Evolutionary conservation across 2,329 filamentous ascomycete species (phyloP).

Genomic region (Cercospora zeae-maydis): DNA sequence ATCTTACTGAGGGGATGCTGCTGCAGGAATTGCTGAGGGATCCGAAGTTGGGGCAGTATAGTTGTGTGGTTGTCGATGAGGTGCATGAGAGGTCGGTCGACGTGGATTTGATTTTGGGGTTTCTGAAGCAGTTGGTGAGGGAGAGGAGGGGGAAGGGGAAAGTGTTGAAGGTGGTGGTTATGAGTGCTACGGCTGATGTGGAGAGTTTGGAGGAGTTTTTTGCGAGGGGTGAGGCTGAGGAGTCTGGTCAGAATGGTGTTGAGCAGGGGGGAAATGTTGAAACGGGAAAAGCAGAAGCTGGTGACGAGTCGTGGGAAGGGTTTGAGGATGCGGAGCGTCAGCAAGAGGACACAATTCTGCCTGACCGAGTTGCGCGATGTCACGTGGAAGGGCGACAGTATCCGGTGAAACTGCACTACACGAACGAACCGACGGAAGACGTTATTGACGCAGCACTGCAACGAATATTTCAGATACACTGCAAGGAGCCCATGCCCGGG

Average conservation of each 20-base stretch:
- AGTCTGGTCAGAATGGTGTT: background rate
- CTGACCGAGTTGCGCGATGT: slow-evolving; percentile 37
- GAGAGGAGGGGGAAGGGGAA: slow-evolving; percentile 58
- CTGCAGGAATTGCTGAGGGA: slow-evolving; percentile 89
- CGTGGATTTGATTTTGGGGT: slow-evolving; percentile 85
- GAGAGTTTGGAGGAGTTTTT: slow-evolving; percentile 77
- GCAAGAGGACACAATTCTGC: slow-evolving; percentile 1
- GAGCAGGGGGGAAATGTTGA: background rate
- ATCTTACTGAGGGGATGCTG: slow-evolving; percentile 92
- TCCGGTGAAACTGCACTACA: slow-evolving; percentile 74
- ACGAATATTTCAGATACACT: slow-evolving; percentile 80
- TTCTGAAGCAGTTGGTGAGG: slow-evolving; percentile 73
- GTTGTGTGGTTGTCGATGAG: slow-evolving; percentile 88
- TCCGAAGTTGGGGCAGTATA: slow-evolving; percentile 77
- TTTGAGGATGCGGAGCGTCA: slow-evolving; percentile 25
- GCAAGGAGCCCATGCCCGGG: slow-evolving; percentile 78
- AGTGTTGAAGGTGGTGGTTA: slow-evolving; percentile 83
- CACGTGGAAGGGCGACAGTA: slow-evolving; percentile 84
- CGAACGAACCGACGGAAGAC: slow-evolving; percentile 70
- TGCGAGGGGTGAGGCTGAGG: slow-evolving; percentile 23
- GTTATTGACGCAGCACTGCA: slow-evolving; percentile 79
- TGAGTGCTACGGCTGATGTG: slow-evolving; percentile 95
- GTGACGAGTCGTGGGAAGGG: slow-evolving; percentile 21
- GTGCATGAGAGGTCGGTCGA: slow-evolving; percentile 95
- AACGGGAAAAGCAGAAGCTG: slow-evolving; percentile 3